A percentile compares a stretch with the other conserved stretches of the same genome.
phyloP scores from a whole-genome alignment of 352 stramenopile genomes.

The Phytophthora niederhauseri region DNA sequence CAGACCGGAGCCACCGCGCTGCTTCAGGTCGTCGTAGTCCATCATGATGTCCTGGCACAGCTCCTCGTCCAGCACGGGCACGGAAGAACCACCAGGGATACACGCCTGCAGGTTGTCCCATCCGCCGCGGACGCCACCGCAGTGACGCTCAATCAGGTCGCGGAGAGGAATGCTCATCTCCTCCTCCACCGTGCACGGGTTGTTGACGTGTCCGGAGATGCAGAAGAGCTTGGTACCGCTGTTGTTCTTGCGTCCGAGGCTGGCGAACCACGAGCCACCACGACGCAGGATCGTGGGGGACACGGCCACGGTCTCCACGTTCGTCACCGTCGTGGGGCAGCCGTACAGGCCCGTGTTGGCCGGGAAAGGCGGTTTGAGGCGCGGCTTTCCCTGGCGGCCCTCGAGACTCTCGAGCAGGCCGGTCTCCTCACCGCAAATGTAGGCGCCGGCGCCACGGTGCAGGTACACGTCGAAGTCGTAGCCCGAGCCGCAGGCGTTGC shows the following conservation, averaged over 20 bases:
- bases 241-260: constrained; percentile 99
- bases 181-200: constrained; percentile 98
- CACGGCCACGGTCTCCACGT: constrained; percentile 99
- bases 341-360: constrained; percentile 99
- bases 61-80: constrained; percentile 95
- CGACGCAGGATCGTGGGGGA: constrained; percentile 98
- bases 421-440: constrained; percentile 99
- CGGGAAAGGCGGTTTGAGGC: constrained; percentile 99
- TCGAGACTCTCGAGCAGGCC: constrained; percentile 98
- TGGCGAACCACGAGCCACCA: constrained; percentile 96
- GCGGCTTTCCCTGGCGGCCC: constrained; percentile 97
- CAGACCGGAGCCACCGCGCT: constrained; percentile 94
- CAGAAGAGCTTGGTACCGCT: constrained; percentile 99
- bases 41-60: constrained; percentile 98
- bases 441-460: constrained; percentile 98
- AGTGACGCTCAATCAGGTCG: constrained; percentile 99
- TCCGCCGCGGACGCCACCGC: constrained; percentile 97
- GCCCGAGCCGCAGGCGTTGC: constrained; percentile 97
- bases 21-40: constrained; percentile 99
- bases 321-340: constrained; percentile 99
- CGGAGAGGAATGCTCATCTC: constrained; percentile 98
- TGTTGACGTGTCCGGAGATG: constrained; percentile 99
- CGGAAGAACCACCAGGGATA: constrained; percentile 97
- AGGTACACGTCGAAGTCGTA: constrained; percentile 99
- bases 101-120: constrained; percentile 99